These are phyloP conservation scores for Persicaria tinctoria DNA, from an alignment of 148 eudicot genomes.

Conservation along the genomic window DNA sequence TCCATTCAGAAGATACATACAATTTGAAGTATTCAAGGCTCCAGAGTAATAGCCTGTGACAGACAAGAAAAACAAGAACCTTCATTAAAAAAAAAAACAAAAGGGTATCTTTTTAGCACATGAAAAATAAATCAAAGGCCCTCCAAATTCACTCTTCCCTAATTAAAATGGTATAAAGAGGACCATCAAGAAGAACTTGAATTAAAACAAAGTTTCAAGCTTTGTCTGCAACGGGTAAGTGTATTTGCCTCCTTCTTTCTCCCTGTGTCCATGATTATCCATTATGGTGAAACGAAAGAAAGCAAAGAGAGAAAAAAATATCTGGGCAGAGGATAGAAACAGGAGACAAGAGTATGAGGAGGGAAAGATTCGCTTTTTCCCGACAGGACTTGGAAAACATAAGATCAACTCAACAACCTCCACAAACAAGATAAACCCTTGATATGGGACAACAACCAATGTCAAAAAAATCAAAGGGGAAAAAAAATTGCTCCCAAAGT, in stretches of 20 bases:
- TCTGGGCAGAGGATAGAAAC: background rate
- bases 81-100: background rate
- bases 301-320: background rate
- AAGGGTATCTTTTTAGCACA: background rate
- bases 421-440: background rate
- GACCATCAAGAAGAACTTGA: background rate
- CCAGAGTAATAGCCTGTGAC: slow-evolving; percentile 35
- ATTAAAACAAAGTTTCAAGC: background rate
- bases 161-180: background rate
- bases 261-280: background rate
- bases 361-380: slow-evolving; percentile 7
- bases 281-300: background rate
- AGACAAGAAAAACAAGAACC: background rate
- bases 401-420: slow-evolving; percentile 7
- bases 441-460: slow-evolving; percentile 1
- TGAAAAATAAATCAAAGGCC: background rate
- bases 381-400: slow-evolving; percentile 10
- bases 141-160: background rate
- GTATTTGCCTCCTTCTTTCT: background rate
- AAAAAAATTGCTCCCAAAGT: background rate
- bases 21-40: slow-evolving; percentile 24
- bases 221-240: background rate
- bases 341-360: slow-evolving; percentile 14
- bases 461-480: background rate
- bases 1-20: slow-evolving; percentile 40